Evolutionary conservation across 345 rosid genomes (phyloP).

Genomic region (Lepidium aucheri): DNA sequence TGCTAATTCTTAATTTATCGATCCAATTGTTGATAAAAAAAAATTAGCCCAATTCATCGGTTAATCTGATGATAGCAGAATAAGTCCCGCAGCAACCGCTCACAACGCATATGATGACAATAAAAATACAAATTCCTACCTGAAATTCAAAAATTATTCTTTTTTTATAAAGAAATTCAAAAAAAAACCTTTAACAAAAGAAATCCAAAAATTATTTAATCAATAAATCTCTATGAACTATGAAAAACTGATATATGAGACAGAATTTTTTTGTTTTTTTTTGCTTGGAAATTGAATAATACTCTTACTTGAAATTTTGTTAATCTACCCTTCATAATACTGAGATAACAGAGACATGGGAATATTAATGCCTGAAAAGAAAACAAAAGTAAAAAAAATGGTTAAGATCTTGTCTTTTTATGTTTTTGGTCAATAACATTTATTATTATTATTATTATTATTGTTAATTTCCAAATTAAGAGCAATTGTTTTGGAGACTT

Average conservation of each 20-base stretch:
- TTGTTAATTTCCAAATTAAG: neutral
- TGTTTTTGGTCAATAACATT: neutral
- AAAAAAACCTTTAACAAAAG: too few relatives aligned
- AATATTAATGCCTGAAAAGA: constrained; percentile 55
- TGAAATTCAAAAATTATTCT: too few relatives aligned
- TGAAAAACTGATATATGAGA: too few relatives aligned
- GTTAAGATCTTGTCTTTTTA: neutral
- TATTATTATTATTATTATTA: too few relatives aligned
- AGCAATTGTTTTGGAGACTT: constrained; percentile 18
- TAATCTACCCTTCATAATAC: constrained; percentile 33
- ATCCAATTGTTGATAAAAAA: neutral
- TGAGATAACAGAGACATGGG: constrained; percentile 67
- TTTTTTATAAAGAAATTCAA: too few relatives aligned
- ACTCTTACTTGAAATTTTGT: constrained; percentile 49
- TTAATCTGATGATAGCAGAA: constrained; percentile 44
- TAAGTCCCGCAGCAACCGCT: constrained; percentile 51
- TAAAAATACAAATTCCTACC: constrained; percentile 38
- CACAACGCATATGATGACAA: constrained; percentile 36
- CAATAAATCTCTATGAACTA: too few relatives aligned
- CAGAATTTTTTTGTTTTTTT: too few relatives aligned
- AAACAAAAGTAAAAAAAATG: neutral
- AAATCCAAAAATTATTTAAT: too few relatives aligned
- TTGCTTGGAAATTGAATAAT: too few relatives aligned
- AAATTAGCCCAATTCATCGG: constrained; percentile 18
- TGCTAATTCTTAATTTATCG: too few relatives aligned